Percentiles rank a stretch among this genome's conserved stretches.
phyloP scores from a whole-genome alignment of 495 filamentous ascomycete species.

The Hypoxylon crocopeplum region DNA sequence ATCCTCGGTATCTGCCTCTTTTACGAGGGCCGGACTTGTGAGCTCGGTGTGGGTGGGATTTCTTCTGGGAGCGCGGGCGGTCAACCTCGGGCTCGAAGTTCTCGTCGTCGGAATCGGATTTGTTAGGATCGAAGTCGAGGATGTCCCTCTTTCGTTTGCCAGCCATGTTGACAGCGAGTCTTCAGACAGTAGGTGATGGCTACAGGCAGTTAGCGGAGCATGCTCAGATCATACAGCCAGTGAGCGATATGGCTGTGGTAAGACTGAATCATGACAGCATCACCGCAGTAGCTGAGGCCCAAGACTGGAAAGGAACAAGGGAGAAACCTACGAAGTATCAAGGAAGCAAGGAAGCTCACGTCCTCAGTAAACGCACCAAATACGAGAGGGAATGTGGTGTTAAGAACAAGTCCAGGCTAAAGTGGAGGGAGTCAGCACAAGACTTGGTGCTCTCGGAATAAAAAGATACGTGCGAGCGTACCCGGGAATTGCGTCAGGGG shows the following conservation, averaged over 20 bases:
- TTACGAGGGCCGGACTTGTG: slow-evolving; percentile 47
- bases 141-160: slow-evolving; percentile 67
- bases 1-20: slow-evolving; percentile 57
- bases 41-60: slow-evolving; percentile 41
- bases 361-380: not conserved
- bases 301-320: not conserved
- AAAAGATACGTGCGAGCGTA: not conserved
- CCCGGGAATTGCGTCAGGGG: not conserved
- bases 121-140: slow-evolving; percentile 78
- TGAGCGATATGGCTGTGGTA: no score
- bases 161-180: slow-evolving; percentile 47
- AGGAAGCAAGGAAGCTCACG: not conserved
- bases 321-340: slow-evolving; percentile 1
- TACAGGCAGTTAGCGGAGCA: slow-evolving; percentile 1
- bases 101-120: slow-evolving; percentile 84
- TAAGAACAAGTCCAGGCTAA: not conserved
- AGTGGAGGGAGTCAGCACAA: slow-evolving; percentile 1
- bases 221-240: not conserved
- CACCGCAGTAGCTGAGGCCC: not conserved
- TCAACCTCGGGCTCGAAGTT: slow-evolving; percentile 67
- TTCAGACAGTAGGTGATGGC: slow-evolving; percentile 1
- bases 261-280: not conserved
- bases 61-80: slow-evolving; percentile 53
- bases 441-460: not conserved
- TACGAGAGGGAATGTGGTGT: not conserved